Evolutionary conservation across 768 basidiomycete genomes (phyloP).

Genomic region (Tubosaeta sp.): DNA sequence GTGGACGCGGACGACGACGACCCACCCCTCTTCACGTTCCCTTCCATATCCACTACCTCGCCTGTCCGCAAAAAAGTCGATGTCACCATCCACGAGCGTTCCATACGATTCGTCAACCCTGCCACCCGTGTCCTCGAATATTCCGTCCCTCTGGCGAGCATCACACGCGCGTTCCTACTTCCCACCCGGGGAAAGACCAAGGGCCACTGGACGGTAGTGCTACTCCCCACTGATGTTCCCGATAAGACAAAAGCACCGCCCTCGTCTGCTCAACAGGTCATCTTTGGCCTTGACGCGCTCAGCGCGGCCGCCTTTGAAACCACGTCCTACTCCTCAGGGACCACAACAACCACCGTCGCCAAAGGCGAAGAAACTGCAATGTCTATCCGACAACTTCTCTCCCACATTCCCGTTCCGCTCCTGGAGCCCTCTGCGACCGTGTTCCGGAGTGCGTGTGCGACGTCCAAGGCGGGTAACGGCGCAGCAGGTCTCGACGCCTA

Average conservation of each 20-base stretch:
- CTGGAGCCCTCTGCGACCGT: constrained; percentile 46
- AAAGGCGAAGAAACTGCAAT: constrained; percentile 56
- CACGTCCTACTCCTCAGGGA: constrained; percentile 32
- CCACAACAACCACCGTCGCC: constrained; percentile 27
- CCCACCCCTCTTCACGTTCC: constrained; percentile 52
- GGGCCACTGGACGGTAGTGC: constrained; percentile 67
- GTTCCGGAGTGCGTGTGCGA: constrained; percentile 53
- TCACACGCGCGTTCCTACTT: constrained; percentile 64
- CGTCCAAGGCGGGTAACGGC: constrained; percentile 33
- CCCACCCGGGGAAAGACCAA: constrained; percentile 72
- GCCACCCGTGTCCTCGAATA: constrained; percentile 46
- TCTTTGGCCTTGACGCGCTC: constrained; percentile 67
- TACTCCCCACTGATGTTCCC: constrained; percentile 52
- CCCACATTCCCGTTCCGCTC: constrained; percentile 40
- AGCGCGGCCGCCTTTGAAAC: constrained; percentile 43
- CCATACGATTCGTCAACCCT: constrained; percentile 52
- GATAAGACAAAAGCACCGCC: constrained; percentile 39
- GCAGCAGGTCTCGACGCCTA: constrained; percentile 67
- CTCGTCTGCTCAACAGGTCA: constrained; percentile 48
- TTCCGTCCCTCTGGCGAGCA: constrained; percentile 42
- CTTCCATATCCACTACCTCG: constrained; percentile 48
- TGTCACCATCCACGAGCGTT: constrained; percentile 48
- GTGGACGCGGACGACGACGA: constrained; percentile 29
- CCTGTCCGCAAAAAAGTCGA: constrained; percentile 36
- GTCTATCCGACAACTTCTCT: constrained; percentile 48